A percentile compares a stretch with the other conserved stretches of the same genome.
These are phyloP conservation scores for Talaromyces trachyspermus DNA, from an alignment of 495 filamentous ascomycete genomes.

Conservation along the genomic window DNA sequence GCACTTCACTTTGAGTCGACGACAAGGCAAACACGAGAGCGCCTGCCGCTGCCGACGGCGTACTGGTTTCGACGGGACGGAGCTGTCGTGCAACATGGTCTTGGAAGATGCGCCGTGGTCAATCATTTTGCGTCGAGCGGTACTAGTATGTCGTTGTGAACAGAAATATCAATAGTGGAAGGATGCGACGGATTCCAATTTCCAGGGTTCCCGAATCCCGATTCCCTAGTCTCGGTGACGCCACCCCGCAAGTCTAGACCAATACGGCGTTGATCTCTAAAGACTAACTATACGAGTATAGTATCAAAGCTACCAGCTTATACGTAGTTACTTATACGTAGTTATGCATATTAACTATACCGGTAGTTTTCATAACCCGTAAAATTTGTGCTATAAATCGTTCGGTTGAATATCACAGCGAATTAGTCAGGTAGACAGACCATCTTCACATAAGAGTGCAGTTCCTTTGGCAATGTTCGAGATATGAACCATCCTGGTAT, in stretches of 20 bases:
- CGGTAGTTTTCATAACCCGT: neutral
- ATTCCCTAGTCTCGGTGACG: no score
- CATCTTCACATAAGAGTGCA: slow-evolving; percentile 44
- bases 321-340: no score
- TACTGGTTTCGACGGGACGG: neutral
- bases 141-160: no score
- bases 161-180: no score
- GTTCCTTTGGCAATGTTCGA: slow-evolving; percentile 50
- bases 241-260: no score
- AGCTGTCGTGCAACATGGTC: neutral
- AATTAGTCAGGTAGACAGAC: neutral
- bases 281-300: no score
- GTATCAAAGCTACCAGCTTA: no score
- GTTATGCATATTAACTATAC: no score
- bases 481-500: slow-evolving; percentile 54
- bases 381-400: no score
- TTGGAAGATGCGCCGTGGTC: neutral
- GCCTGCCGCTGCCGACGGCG: slow-evolving; percentile 8
- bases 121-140: slow-evolving; percentile 2
- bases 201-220: no score
- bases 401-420: neutral
- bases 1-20: slow-evolving; percentile 8
- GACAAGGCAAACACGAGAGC: slow-evolving; percentile 7
- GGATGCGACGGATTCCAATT: no score
- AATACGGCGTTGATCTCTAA: no score